phyloP scores from a whole-genome alignment of 2,329 filamentous ascomycete genomes.

The Pleomassaria siparia region DNA sequence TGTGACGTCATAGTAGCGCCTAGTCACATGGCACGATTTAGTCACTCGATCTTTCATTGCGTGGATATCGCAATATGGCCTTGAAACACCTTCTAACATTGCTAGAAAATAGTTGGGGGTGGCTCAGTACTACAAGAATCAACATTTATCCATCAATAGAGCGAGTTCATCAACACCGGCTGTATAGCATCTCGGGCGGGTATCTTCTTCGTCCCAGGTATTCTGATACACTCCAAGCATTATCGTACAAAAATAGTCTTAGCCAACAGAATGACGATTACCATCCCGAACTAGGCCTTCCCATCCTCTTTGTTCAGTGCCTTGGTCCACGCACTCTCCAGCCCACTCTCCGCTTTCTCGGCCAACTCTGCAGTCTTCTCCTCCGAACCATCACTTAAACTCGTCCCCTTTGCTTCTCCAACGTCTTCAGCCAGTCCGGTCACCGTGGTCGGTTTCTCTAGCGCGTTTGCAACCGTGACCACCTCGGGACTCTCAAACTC shows the following conservation, averaged over 20 bases:
- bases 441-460: slow-evolving; percentile 12
- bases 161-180: neutral
- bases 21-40: neutral
- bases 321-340: slow-evolving; percentile 72
- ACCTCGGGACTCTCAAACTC: slow-evolving; percentile 52
- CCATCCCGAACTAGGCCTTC: slow-evolving; percentile 3
- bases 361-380: slow-evolving; percentile 2
- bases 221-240: neutral
- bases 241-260: neutral
- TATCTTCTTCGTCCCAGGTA: neutral
- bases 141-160: too few species aligned
- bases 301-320: slow-evolving; percentile 54
- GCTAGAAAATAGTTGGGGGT: too few species aligned
- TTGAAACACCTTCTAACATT: too few species aligned
- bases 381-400: slow-evolving; percentile 7
- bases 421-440: slow-evolving; percentile 8
- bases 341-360: slow-evolving; percentile 49
- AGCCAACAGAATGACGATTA: neutral
- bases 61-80: too few species aligned
- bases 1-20: neutral
- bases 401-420: neutral
- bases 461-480: slow-evolving; percentile 1
- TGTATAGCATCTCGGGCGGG: neutral
- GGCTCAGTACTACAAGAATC: too few species aligned
- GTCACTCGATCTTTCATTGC: neutral